Conservation (phyloP, 2,329 filamentous ascomycete species). For the Hymenoscyphus linearis region DNA sequence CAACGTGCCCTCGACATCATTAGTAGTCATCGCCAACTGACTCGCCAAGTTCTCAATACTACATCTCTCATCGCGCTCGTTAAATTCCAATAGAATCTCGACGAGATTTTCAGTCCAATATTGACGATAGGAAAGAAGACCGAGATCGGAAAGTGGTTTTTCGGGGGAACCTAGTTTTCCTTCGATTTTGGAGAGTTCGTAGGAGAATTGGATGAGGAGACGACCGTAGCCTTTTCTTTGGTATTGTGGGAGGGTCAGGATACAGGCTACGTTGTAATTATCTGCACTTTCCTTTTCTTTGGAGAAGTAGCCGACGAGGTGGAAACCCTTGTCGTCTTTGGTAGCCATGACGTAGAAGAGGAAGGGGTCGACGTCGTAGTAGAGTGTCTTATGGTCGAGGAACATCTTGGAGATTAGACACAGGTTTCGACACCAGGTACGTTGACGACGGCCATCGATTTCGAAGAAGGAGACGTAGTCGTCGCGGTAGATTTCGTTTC, state of each 20-base stretch:
- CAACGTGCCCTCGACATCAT: conserved; percentile 90
- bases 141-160: conserved; percentile 91
- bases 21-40: conserved; percentile 88
- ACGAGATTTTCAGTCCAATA: conserved; percentile 97
- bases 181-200: conserved; percentile 93
- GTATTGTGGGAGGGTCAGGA: conserved; percentile 91
- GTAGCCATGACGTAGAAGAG: conserved; percentile 97
- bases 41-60: conserved; percentile 82
- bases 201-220: conserved; percentile 93
- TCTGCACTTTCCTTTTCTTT: conserved; percentile 98
- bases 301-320: conserved; percentile 98
- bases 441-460: conserved; percentile 88
- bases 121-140: conserved; percentile 87
- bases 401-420: conserved; percentile 95
- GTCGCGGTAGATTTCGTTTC: conserved; percentile 97
- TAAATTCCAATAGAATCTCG: conserved; percentile 72
- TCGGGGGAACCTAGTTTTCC: conserved; percentile 93
- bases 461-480: conserved; percentile 94
- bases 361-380: conserved; percentile 99
- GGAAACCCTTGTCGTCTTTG: conserved; percentile 81
- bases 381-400: conserved; percentile 94
- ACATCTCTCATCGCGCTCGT: conserved; percentile 63
- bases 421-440: conserved; percentile 94
- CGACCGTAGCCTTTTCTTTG: conserved; percentile 92
- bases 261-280: conserved; percentile 97